Base-by-base conservation (phyloP, 495 filamentous ascomycete genomes). In the Lasiosphaeria ovina region DNA sequence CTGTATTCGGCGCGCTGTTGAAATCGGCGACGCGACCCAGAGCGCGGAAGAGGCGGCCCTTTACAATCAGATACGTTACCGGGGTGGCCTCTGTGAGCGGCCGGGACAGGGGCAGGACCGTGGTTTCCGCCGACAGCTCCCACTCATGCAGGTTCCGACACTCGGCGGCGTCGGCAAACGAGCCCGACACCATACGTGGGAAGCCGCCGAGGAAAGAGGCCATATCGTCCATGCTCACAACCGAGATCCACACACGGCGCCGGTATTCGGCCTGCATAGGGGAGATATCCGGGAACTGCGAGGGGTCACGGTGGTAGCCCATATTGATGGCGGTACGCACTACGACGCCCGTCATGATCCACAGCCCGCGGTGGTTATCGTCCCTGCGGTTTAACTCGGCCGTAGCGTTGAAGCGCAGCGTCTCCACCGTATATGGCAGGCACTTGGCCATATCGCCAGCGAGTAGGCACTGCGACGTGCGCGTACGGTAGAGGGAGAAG, bases 371-470 rank as follows among this genome's bases (percentile, higher is more conserved):
- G 10, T 61, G 66, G 10, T 60, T 56, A 42, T 70, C 68, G 33
- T 55, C 60, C 14, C 66, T 72, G 0, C 51, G 35, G 35, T 64
- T 53, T 47, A 63, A 67, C 51, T 70, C 68, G 36, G 63, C 67
- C 33, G 66, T 54, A 9, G 67, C 49, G 47, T 76, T 71, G 17
- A 74, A 63, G 3, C 76, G 54, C 9, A 80, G 34, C 0, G 74
- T 67, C 51, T 80, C 77, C 1, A 79, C 44, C 4, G 66, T 66
- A 63, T 76, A 69, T n/a, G 67, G 68, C 32, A 57, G 60, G n/a
- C 69, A 67, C 35, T 68, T 73, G 9, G 67, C 60, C 16, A 89
- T 87, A 67, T 91, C 87, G 4, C 84, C 73, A 67, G 57, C 59
- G 32, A 69, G 64, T 8, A 74, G 63, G 36, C 70, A 78, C 44